Evolutionary conservation across 2,329 filamentous ascomycete genomes (phyloP), one percentile per base, ranked within the genome.

Genomic region (Acrocalymma vagum): DNA sequence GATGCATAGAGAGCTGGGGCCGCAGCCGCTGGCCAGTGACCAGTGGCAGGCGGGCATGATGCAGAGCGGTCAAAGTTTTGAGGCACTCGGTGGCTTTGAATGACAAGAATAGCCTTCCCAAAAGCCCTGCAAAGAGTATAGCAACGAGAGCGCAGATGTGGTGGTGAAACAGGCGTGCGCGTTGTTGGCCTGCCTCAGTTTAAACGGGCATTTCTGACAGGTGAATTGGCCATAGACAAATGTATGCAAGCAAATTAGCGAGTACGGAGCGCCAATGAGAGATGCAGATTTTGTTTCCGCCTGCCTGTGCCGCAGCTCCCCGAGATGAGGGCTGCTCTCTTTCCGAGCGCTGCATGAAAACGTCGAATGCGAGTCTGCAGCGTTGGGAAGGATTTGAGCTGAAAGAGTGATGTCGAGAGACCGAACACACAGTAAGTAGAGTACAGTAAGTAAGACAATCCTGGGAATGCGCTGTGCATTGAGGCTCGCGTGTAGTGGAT

Each of bases 141-240:
- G 38, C 28, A 36, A 37, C 50, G 43, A 45, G 46, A 44, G 50
- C 48, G 40, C 51, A 49, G 42, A 52, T 38, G 45, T 54, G 48
- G 48, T 46, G 38, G 55, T 69, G 65, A 67, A 67, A 66, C 64
- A 58, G 42, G 48, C 51, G 51, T 56, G 58, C 51, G 56, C 54
- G 51, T 55, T 58, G 52, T 43, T 48, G 42, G 32, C 27, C 36
- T 53, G 59, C 54, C 42, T 58, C 54, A 58, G 53, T 50, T 52
- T 57, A 49, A 53, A 53, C 47, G 52, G 53, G 18, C 17, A 50
- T 37, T 37, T 40, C 33, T 51, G 46, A 47, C 46, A 55, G 52
- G 44, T 45, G 41, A 26, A 33, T 24, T 26, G 29, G 26, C 37
- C 27, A 21, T 29, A 36, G 28, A 21, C n/a, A 16, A 20, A 18